Evolutionary conservation across 495 filamentous ascomycete genomes (phyloP), one percentile per base, ranked within the genome.

Genomic region (Penicillium parvum): DNA sequence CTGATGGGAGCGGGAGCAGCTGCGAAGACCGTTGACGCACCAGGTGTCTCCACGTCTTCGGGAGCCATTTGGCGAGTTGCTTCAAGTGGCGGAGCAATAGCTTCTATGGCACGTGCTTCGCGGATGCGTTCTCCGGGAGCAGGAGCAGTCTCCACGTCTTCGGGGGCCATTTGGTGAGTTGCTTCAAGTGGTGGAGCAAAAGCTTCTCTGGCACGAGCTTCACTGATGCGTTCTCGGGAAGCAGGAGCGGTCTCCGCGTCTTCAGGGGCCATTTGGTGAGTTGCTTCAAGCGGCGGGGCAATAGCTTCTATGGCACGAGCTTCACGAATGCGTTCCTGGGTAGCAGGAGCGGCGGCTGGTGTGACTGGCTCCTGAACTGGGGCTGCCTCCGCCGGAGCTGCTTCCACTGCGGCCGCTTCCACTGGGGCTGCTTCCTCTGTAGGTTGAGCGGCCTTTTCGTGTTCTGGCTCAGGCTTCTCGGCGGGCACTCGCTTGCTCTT

Each of bases 401-500:
- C 22, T 12, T 42, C 43, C 28, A 45, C 52, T 2, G 45, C 29
- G 16, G 42, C 37, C 15, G 45, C 26, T 44, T 47, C 45, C 5
- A 6, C 37, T 21, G 30, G 1, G 5, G 20, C 18, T 23, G 46
- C 46, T 6, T 22, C 4, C 28, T 30, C 28, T 10, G 3, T 15
- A n/a, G n/a, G n/a, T n/a, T n/a, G 42, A 16, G 41, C 19, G 1
- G 29, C 49, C 32, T 42, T 36, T 14, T 45, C 47, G 20, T 41
- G n/a, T n/a, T 32, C 32, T 1, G 21, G 41, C 18, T 52, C 40
- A 1, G 50, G 27, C 25, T 59, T 49, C 17, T 56, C 29, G 18
- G 25, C 27, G 5, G 43, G 44, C 26, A 15, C 32, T 15, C 50
- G 52, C 30, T 55, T 66, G 15, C 58, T 57, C 41, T 60, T 64